A percentile compares a stretch with the other conserved stretches of the same genome.
Evolutionary conservation across 768 basidiomycete genomes (phyloP).

Genomic region (Floccularia luteovirens): DNA sequence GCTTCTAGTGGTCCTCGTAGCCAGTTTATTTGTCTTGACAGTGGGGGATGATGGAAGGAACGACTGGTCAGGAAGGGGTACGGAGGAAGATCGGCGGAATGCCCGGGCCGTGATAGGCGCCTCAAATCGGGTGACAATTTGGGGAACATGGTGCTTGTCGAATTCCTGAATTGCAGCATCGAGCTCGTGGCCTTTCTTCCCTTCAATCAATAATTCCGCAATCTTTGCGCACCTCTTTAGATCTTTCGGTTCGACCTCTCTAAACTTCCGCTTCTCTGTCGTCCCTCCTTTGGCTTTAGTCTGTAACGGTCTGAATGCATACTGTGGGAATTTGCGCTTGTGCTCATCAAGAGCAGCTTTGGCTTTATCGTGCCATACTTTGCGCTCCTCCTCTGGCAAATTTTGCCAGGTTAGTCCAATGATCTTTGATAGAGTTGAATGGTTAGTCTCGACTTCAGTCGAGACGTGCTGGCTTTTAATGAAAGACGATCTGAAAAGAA

Average conservation of each 20-base stretch:
- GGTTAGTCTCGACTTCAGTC: conserved; percentile 72
- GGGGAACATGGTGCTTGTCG: conserved; percentile 50
- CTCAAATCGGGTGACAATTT: conserved; percentile 71
- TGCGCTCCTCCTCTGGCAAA: conserved; percentile 65
- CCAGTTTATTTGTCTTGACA: conserved; percentile 19
- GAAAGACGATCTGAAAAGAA: conserved; percentile 79
- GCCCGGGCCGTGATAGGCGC: conserved; percentile 68
- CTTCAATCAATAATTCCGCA: conserved; percentile 55
- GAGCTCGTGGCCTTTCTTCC: conserved; percentile 52
- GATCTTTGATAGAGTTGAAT: conserved; percentile 79
- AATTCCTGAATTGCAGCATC: conserved; percentile 52
- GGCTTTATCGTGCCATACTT: conserved; percentile 74
- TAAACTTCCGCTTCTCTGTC: conserved; percentile 50
- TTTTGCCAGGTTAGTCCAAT: conserved; percentile 81
- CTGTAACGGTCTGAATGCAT: conserved; percentile 71
- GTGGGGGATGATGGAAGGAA: conserved; percentile 23
- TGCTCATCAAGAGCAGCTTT: conserved; percentile 71
- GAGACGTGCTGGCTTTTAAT: conserved; percentile 76
- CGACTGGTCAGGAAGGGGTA: conserved; percentile 35
- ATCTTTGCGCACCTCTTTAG: conserved; percentile 60
- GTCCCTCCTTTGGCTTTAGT: conserved; percentile 35
- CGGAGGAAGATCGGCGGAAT: conserved; percentile 64
- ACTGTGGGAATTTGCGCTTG: conserved; percentile 70
- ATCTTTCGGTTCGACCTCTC: conserved; percentile 64
- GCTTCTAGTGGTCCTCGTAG: conserved; percentile 26